These are phyloP conservation scores for Geotrichum citri-aurantii DNA, from an alignment of 1,139 yeast genomes.

Conservation along the genomic window DNA sequence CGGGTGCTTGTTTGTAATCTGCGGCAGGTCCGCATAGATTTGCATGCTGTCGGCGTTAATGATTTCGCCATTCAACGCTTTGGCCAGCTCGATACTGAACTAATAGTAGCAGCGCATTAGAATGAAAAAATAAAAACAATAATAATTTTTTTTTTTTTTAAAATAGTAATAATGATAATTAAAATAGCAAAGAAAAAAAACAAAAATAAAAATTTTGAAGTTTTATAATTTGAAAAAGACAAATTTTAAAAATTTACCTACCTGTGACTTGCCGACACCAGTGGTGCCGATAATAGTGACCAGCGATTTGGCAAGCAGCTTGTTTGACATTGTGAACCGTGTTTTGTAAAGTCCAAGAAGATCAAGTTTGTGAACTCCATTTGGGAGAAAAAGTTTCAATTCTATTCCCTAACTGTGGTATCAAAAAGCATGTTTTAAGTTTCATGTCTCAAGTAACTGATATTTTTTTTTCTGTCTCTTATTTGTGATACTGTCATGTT, in stretches of 20 bases:
- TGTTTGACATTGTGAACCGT: constrained; percentile 17
- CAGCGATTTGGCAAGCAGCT: constrained; percentile 32
- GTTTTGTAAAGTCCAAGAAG: background rate
- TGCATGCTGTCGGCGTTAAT: constrained; percentile 98
- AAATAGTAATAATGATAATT: no score
- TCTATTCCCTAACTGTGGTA: no score
- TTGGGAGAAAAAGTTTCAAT: background rate
- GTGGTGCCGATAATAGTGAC: constrained; percentile 90
- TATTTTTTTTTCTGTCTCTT: background rate
- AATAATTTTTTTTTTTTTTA: no score
- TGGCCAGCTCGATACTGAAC: constrained; percentile 74
- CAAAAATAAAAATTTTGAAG: background rate
- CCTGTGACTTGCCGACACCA: constrained; percentile 95
- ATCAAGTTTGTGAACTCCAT: background rate
- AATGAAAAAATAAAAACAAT: background rate
- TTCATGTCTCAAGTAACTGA: background rate
- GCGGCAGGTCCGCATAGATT: constrained; percentile 66
- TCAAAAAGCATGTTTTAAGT: no score
- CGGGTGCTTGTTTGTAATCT: constrained; percentile 91
- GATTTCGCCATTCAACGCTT: constrained; percentile 74
- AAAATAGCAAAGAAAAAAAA: no score
- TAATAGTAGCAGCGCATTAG: constrained; percentile 22
- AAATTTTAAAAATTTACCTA: constrained; percentile 28
- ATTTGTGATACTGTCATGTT: background rate
- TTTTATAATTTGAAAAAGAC: background rate